Evolutionary conservation across 139 green algal genomes (phyloP).

Genomic region (Bryopsis sp.): DNA sequence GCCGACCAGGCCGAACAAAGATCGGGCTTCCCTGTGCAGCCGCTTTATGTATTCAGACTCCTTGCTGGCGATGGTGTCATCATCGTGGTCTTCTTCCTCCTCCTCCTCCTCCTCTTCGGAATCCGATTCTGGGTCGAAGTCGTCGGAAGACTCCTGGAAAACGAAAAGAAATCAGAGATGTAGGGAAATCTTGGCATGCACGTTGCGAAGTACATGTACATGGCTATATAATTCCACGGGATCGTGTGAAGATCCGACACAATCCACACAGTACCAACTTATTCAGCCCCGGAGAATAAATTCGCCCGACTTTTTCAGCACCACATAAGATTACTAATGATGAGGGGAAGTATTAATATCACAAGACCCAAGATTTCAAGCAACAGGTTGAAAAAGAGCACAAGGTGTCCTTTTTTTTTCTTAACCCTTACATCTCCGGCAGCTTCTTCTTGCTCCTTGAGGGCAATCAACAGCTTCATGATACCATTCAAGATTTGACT

Average conservation of each 20-base stretch:
- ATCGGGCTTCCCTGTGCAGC: constrained; percentile 17
- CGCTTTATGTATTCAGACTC: constrained; percentile 22
- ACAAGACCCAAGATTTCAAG: constrained; percentile 24
- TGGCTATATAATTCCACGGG: background rate
- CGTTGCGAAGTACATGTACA: background rate
- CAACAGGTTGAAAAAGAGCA: constrained; percentile 28
- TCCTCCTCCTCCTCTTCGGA: background rate
- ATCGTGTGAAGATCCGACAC: background rate
- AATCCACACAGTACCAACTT: background rate
- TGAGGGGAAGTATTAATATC: constrained; percentile 19
- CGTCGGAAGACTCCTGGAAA: constrained; percentile 3
- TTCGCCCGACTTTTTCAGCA: constrained; percentile 14
- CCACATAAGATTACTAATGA: background rate
- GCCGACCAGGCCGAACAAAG: constrained; percentile 25
- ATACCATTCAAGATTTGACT: constrained; percentile 29
- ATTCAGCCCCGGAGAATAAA: constrained; percentile 3
- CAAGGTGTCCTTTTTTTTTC: background rate
- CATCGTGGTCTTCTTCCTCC: constrained; percentile 19
- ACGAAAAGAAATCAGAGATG: background rate
- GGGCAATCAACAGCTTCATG: constrained; percentile 33
- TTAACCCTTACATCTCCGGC: background rate
- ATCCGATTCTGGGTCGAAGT: constrained; percentile 12
- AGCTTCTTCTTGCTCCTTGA: constrained; percentile 34
- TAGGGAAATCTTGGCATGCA: background rate
- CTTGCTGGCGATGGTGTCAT: background rate